A percentile compares a stretch with the other conserved stretches of the same genome.
phyloP scores from a whole-genome alignment of 2,329 filamentous ascomycete species.

The Botryotinia convoluta region DNA sequence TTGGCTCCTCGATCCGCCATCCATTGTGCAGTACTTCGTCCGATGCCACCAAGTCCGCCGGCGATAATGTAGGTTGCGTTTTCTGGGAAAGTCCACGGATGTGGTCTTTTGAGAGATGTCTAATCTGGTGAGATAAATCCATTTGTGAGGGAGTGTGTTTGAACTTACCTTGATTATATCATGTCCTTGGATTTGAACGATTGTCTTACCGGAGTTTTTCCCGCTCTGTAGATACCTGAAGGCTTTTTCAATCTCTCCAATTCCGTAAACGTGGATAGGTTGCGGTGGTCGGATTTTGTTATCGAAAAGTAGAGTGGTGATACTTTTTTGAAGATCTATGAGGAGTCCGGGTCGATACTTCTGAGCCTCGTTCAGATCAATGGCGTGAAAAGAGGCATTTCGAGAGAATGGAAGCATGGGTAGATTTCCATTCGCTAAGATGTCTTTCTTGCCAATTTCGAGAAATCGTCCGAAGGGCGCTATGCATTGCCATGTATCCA shows the following conservation, averaged over 20 bases:
- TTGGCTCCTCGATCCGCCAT: conserved; percentile 31
- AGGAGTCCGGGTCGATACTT: not conserved
- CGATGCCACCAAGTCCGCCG: conserved; percentile 37
- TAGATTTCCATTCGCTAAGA: not conserved
- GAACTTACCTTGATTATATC: conserved; percentile 44
- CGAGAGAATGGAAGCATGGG: conserved; percentile 14
- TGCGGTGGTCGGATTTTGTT: not conserved
- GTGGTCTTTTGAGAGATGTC: not conserved
- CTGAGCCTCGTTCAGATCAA: conserved; percentile 4
- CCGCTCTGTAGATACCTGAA: conserved; percentile 31
- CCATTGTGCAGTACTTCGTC: conserved; percentile 29
- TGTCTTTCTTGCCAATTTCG: conserved; percentile 1
- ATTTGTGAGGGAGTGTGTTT: not conserved
- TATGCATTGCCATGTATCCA: conserved; percentile 10
- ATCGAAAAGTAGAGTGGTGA: not conserved
- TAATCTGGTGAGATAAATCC: not conserved
- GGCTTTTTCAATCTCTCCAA: conserved; percentile 33
- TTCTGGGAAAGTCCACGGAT: not conserved
- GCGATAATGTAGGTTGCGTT: conserved; percentile 33
- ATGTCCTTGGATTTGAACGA: conserved; percentile 42
- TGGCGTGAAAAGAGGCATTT: conserved; percentile 12
- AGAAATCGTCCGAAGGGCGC: conserved; percentile 6
- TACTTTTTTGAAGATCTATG: not conserved
- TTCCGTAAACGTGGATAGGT: not conserved
- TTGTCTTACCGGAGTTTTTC: conserved; percentile 26